Percentiles rank a stretch among this genome's conserved stretches.
Evolutionary conservation across 2,329 filamentous ascomycete genomes (phyloP).

Genomic region (Furcasterigmium sp.): DNA sequence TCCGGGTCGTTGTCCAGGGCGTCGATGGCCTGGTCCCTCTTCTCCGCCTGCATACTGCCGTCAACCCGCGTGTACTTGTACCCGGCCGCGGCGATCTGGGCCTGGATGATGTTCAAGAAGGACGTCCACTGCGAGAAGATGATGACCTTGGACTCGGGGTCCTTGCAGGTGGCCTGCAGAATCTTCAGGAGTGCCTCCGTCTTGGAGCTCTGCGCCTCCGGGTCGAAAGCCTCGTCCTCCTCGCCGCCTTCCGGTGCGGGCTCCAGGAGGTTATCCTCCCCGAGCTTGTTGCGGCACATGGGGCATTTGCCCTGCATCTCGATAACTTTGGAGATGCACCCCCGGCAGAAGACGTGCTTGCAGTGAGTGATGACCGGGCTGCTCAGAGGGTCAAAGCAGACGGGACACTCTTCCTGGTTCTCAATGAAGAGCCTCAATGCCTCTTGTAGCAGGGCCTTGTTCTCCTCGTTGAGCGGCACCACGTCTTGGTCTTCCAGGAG

Average conservation of each 20-base stretch:
- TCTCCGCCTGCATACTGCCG: conserved; percentile 66
- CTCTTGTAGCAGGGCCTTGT: conserved; percentile 65
- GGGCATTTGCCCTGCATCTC: conserved; percentile 75
- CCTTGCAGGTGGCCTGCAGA: conserved; percentile 61
- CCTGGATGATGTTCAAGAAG: conserved; percentile 67
- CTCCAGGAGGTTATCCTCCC: conserved; percentile 55
- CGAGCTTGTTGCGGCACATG: conserved; percentile 70
- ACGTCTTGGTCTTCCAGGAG: conserved; percentile 63
- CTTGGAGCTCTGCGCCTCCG: conserved; percentile 70
- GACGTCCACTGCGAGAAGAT: conserved; percentile 76
- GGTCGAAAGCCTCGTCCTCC: conserved; percentile 49
- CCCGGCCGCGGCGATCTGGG: conserved; percentile 54
- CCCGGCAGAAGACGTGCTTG: conserved; percentile 71
- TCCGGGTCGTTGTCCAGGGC: conserved; percentile 61
- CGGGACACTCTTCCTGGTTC: conserved; percentile 73
- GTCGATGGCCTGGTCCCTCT: conserved; percentile 67
- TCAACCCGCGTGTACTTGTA: conserved; percentile 70
- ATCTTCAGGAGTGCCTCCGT: conserved; percentile 75
- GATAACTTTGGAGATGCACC: conserved; percentile 71
- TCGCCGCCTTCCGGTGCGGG: conserved; percentile 52
- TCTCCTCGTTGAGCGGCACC: conserved; percentile 67
- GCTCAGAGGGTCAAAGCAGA: conserved; percentile 71
- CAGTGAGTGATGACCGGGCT: conserved; percentile 79
- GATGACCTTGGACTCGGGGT: conserved; percentile 62
- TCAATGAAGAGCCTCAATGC: conserved; percentile 74